Percentiles rank a stretch among this genome's conserved stretches.
Conservation (phyloP, 345 rosid species). For the Physaria fendleri region DNA sequence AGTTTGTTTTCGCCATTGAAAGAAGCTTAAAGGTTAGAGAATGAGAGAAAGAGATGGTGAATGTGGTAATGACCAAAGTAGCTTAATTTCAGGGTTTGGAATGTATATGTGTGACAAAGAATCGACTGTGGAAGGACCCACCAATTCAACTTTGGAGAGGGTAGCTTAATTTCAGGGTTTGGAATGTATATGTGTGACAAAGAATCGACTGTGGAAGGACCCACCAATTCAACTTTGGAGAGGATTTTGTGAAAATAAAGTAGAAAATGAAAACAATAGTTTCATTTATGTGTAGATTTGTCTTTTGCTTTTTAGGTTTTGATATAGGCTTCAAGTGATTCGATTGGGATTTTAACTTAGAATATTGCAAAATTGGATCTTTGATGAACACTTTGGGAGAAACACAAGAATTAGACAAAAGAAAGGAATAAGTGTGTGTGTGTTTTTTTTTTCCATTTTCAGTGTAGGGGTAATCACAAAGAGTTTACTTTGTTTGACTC, state of each 20-base stretch:
- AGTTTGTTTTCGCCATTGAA: slow-evolving; percentile 42
- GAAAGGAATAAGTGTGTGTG: slow-evolving; percentile 49
- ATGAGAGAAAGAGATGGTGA: slow-evolving; percentile 2
- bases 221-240: slow-evolving; percentile 22
- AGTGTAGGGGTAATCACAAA: slow-evolving; percentile 43
- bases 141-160: too few relatives aligned
- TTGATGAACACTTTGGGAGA: slow-evolving; percentile 30
- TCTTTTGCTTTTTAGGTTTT: slow-evolving; percentile 32
- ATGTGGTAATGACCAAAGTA: slow-evolving; percentile 9
- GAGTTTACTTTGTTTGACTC: slow-evolving; percentile 44
- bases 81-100: slow-evolving; percentile 28
- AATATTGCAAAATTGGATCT: not conserved
- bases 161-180: too few relatives aligned
- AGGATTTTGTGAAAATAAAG: slow-evolving; percentile 3
- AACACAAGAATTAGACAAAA: slow-evolving; percentile 35
- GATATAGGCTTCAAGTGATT: slow-evolving; percentile 18
- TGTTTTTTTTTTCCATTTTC: slow-evolving; percentile 80
- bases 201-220: slow-evolving; percentile 23
- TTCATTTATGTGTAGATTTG: slow-evolving; percentile 16
- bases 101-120: slow-evolving; percentile 29
- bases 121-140: too few relatives aligned
- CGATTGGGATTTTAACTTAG: not conserved
- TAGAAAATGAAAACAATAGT: not conserved
- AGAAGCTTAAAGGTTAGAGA: not conserved
- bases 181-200: slow-evolving; percentile 23